Evolutionary conservation across 164 flowering plant species (phyloP), one percentile per base, ranked within the genome.

Genomic region (Vitis riparia): DNA sequence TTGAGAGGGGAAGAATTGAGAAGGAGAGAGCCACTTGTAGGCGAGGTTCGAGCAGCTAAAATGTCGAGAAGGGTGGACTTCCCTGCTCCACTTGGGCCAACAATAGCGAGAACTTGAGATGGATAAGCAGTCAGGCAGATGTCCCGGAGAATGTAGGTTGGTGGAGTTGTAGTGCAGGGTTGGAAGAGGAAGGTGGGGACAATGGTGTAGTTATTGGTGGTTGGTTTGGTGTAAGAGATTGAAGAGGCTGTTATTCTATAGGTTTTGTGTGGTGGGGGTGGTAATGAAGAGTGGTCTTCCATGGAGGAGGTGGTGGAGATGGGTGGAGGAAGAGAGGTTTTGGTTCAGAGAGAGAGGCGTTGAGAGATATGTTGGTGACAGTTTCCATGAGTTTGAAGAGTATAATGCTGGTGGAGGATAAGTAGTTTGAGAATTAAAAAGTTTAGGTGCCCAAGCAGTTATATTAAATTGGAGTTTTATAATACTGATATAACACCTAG

Each of bases 51-150:
- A 12, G 96, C 89, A 3, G 99, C 90, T 11, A 95, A 57, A 27
- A 95, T 93, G 91, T 91, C 96, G 19, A 95, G 92, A 47, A 95
- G 88, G 23, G 97, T 89, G 19, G 99, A 93, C 75, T 95, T 95
- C 47, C 98, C 98, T 13, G 98, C 98, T 2, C 97, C 97, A 32
- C 95, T 91, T 0, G 97, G 98, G 61, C 99, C 98, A 2, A 92
- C 98, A 17, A 93, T 73, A 83, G 97, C 99, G 11, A 91, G 91
- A 73, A 91, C 82, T 74, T 93, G 79, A 1, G 88, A 81, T 0
- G 96, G 96, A 63, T 80, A 55, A 51, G 99, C 99, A 0, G 88
- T 81, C 73, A 91, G 74, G 51, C 92, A 86, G 68, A 95, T 63
- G 62, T 89, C 82, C 0, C 78, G 77, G 71, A 94, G 87, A 78